These are phyloP conservation scores for Metschnikowia amazonensis DNA, from an alignment of 805 yeast species.

Conservation along the genomic window DNA sequence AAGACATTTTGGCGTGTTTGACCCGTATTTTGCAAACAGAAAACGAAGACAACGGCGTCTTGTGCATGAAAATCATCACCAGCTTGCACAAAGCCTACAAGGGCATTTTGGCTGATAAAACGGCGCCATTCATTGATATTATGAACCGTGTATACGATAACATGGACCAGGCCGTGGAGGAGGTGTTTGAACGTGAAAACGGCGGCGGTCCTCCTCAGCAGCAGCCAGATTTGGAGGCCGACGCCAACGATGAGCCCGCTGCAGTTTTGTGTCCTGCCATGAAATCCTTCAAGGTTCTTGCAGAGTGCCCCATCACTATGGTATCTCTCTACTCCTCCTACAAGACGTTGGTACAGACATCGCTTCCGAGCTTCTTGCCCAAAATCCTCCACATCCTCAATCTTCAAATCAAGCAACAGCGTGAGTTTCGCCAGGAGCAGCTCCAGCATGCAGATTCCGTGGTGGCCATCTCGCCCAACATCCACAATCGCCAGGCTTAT, in stretches of 20 bases:
- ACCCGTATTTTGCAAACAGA: conserved; percentile 63
- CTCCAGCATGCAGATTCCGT: conserved; percentile 57
- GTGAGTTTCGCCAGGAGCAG: conserved; percentile 32
- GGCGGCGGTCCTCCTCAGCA: conserved; percentile 10
- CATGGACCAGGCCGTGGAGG: conserved; percentile 69
- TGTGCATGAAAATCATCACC: conserved; percentile 84
- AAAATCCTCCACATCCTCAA: conserved; percentile 69
- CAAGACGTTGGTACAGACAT: conserved; percentile 65
- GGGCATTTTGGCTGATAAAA: conserved; percentile 59
- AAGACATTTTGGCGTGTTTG: conserved; percentile 54
- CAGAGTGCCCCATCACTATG: conserved; percentile 96
- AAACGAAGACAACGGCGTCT: conserved; percentile 93
- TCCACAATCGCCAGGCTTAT: conserved; percentile 72
- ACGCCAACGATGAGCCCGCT: conserved; percentile 28
- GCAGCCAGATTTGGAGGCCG: conserved; percentile 12
- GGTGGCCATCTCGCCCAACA: conserved; percentile 69
- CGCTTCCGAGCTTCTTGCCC: conserved; percentile 77
- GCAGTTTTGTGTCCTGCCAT: conserved; percentile 63
- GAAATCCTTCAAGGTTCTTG: conserved; percentile 82
- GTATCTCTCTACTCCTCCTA: conserved; percentile 88
- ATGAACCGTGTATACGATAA: conserved; percentile 75
- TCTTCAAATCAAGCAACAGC: conserved; percentile 79
- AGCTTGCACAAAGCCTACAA: conserved; percentile 83
- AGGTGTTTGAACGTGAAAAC: conserved; percentile 47
- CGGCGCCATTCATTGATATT: conserved; percentile 72